phyloP scores from a whole-genome alignment of 164 flowering plant genomes.

The Annona squamosa region DNA sequence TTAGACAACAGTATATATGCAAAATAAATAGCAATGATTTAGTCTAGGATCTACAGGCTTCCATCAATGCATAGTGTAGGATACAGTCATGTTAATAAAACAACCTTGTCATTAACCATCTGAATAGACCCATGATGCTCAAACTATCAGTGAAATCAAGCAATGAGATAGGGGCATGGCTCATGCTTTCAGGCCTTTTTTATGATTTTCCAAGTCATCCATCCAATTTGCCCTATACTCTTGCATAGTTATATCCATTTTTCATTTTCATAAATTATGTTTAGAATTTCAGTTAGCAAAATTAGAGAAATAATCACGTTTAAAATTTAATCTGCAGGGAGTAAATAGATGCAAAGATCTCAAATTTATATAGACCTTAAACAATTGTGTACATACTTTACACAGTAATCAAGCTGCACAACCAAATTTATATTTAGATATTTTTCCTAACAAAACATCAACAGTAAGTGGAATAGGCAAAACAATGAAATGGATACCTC shows the following conservation, averaged over 20 bases:
- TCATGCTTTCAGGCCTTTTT: neutral
- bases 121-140: neutral
- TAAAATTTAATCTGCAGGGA: no score
- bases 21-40: no score
- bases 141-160: neutral
- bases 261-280: neutral
- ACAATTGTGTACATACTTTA: no score
- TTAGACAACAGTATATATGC: no score
- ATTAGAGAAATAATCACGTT: neutral
- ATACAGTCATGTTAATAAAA: no score
- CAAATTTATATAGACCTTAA: no score
- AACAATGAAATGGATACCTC: conserved; percentile 13
- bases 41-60: no score
- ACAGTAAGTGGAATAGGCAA: neutral
- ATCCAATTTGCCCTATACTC: neutral
- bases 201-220: neutral
- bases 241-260: neutral
- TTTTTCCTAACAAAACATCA: neutral
- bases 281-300: neutral
- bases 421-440: neutral
- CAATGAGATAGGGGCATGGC: neutral
- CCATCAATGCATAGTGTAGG: no score
- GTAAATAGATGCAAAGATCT: no score
- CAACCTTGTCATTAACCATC: neutral
- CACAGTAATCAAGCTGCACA: neutral